These are phyloP conservation scores for Pythium plurisporium DNA, from an alignment of 352 stramenopile genomes.

Conservation along the genomic window DNA sequence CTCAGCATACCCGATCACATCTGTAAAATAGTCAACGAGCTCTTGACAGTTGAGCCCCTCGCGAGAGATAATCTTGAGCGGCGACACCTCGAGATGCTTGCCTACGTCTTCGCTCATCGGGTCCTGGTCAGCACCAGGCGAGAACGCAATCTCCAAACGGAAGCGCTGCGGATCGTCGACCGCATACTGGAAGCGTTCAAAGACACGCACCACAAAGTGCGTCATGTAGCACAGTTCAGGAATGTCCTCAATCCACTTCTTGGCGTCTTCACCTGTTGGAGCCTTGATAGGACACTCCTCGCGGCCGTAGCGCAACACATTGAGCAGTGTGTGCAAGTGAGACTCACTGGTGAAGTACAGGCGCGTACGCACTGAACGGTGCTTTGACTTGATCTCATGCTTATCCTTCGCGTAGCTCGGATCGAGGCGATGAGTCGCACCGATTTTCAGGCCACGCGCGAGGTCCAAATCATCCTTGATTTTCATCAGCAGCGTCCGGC, in stretches of 20 bases:
- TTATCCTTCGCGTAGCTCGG: constrained; percentile 81
- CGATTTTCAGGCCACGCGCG: constrained; percentile 59
- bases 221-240: constrained; percentile 99
- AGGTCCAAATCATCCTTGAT: constrained; percentile 86
- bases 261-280: constrained; percentile 63
- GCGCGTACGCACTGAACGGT: constrained; percentile 95
- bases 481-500: constrained; percentile 83
- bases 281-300: constrained; percentile 51
- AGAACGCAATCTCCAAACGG: constrained; percentile 84
- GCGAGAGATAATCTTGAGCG: constrained; percentile 78
- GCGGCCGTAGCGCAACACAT: constrained; percentile 92
- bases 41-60: constrained; percentile 80
- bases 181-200: constrained; percentile 88
- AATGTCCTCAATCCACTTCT: constrained; percentile 88
- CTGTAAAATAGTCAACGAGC: constrained; percentile 78
- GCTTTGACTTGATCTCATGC: constrained; percentile 87
- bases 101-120: constrained; percentile 51
- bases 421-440: constrained; percentile 77
- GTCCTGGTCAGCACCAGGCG: constrained; percentile 69
- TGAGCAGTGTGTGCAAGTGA: constrained; percentile 98
- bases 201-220: constrained; percentile 98
- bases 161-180: constrained; percentile 70
- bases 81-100: constrained; percentile 66
- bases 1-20: constrained; percentile 73
- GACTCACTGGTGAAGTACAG: constrained; percentile 99